These are phyloP conservation scores for Penstemon davidsonii DNA, from an alignment of 257 asterid species.

Conservation along the genomic window DNA sequence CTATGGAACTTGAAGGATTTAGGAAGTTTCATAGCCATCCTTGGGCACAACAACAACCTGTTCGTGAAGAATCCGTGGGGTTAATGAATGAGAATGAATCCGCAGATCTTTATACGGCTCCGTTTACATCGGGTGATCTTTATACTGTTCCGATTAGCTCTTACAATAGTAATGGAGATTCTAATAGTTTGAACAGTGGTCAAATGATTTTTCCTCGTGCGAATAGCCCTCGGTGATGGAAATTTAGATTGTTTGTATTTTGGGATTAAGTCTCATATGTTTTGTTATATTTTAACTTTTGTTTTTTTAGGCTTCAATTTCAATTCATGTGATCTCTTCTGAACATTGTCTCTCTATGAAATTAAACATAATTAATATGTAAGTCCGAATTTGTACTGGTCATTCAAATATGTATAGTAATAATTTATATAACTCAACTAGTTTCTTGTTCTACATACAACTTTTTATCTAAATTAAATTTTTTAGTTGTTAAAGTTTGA, in stretches of 20 bases:
- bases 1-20: constrained; percentile 41
- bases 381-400: too few relatives aligned
- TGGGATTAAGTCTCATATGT: too few relatives aligned
- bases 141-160: constrained; percentile 45
- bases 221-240: constrained; percentile 42
- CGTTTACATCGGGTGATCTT: constrained; percentile 33
- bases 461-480: too few relatives aligned
- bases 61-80: constrained; percentile 31
- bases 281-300: too few relatives aligned
- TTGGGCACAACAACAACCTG: constrained; percentile 26
- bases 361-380: too few relatives aligned
- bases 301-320: too few relatives aligned
- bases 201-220: constrained; percentile 28
- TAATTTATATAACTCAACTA: too few relatives aligned
- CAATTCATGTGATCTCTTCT: too few relatives aligned
- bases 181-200: constrained; percentile 36
- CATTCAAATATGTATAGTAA: too few relatives aligned
- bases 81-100: constrained; percentile 28
- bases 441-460: too few relatives aligned
- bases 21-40: constrained; percentile 37
- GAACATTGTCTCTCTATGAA: too few relatives aligned
- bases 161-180: constrained; percentile 27
- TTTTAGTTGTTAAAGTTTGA: too few relatives aligned
- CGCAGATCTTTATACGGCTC: constrained; percentile 42
- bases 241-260: neutral